Evolutionary conservation across 139 green algal species (phyloP).

Genomic region (Chlamydomonas sphaeroides): DNA sequence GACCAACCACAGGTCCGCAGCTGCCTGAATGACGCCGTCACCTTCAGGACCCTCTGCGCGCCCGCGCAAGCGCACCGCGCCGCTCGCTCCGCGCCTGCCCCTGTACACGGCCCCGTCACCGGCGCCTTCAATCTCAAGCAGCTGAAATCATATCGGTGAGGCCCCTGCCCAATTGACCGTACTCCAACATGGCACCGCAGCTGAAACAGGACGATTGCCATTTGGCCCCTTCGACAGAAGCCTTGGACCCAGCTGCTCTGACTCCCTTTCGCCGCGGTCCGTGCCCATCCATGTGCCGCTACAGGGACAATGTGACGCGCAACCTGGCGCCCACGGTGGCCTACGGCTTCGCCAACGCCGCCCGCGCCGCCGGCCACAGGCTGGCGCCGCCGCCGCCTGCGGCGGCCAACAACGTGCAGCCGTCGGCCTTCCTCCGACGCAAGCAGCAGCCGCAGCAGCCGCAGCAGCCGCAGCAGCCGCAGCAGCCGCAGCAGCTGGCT

Average conservation of each 20-base stretch:
- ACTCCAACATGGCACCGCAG: background rate
- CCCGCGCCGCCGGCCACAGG: background rate
- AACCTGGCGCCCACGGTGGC: conserved; percentile 24
- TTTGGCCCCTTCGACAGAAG: background rate
- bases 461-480: too few species aligned
- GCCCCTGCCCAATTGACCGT: background rate
- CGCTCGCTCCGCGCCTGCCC: too few species aligned
- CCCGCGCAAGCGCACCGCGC: background rate
- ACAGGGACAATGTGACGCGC: conserved; percentile 11
- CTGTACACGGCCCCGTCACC: background rate
- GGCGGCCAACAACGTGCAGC: too few species aligned
- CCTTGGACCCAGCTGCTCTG: background rate
- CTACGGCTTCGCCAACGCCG: conserved; percentile 2
- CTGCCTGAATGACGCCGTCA: conserved; percentile 22
- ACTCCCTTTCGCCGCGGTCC: background rate
- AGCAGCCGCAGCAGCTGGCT: too few species aligned
- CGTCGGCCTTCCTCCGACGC: too few species aligned
- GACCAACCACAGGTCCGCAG: too few species aligned
- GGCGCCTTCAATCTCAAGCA: conserved; percentile 7
- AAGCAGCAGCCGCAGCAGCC: too few species aligned
- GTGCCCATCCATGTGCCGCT: background rate
- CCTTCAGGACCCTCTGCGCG: background rate
- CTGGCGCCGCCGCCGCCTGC: too few species aligned
- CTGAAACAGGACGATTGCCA: too few species aligned
- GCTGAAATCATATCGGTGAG: background rate